These are phyloP conservation scores for Leonotis leonurus DNA, from an alignment of 257 asterid species.

Conservation along the genomic window DNA sequence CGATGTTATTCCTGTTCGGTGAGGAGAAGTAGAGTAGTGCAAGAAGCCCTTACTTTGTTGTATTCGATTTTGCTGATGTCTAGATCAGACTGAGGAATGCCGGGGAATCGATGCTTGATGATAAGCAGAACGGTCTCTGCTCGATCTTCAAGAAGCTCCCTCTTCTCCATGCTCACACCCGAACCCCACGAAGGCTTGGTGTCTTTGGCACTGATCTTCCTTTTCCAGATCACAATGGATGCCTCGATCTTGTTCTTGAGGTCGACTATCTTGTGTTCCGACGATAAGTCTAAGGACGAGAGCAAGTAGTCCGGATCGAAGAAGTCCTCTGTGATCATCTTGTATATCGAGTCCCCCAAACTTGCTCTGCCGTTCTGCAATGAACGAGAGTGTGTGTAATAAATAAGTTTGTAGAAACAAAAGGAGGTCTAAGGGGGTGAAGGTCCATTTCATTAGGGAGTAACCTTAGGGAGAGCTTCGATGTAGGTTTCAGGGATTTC, in stretches of 20 bases:
- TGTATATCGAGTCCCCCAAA: conserved; percentile 59
- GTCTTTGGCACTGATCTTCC: conserved; percentile 57
- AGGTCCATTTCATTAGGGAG: too few species aligned
- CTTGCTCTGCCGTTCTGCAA: conserved; percentile 61
- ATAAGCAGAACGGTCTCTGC: conserved; percentile 48
- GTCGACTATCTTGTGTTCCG: conserved; percentile 64
- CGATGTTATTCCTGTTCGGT: neutral
- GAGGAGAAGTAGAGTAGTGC: neutral
- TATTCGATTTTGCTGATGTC: conserved; percentile 50
- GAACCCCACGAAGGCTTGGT: conserved; percentile 66
- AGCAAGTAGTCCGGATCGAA: conserved; percentile 59
- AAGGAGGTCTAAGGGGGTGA: neutral
- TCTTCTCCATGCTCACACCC: conserved; percentile 50
- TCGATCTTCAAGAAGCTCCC: conserved; percentile 56
- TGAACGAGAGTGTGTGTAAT: neutral
- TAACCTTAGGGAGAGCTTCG: conserved; percentile 56
- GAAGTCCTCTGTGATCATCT: conserved; percentile 60
- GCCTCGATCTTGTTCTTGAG: conserved; percentile 66
- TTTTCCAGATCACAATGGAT: conserved; percentile 57
- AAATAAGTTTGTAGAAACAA: neutral
- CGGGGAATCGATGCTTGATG: conserved; percentile 50
- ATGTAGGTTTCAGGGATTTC: conserved; percentile 55
- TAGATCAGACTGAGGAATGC: conserved; percentile 46
- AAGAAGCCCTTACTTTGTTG: conserved; percentile 32
- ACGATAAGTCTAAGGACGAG: conserved; percentile 36